Conservation (phyloP, 2,329 filamentous ascomycete genomes). For the Phaeomoniella chlamydospora region DNA sequence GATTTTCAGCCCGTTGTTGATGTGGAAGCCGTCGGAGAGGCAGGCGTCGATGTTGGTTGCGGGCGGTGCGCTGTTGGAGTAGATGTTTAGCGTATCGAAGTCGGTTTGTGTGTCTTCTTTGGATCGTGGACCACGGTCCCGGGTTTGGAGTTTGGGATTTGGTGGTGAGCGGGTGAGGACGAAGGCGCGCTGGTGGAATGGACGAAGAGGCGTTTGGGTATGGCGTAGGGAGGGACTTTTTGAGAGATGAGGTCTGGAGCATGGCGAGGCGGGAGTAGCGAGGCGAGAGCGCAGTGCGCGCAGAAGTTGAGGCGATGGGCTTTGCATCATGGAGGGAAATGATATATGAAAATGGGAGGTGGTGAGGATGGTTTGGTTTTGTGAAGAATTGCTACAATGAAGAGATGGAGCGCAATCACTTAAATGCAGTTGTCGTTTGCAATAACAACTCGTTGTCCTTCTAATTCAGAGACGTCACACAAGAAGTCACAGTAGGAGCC, state of each 20-base stretch:
- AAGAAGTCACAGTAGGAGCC: too few relatives aligned
- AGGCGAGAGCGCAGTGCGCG: slow-evolving; percentile 24
- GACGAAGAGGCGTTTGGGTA: slow-evolving; percentile 1
- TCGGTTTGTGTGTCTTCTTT: slow-evolving; percentile 53
- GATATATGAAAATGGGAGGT: too few relatives aligned
- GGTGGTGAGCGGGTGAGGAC: slow-evolving; percentile 11
- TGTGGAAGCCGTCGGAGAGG: slow-evolving; percentile 66
- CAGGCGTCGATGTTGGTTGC: slow-evolving; percentile 75
- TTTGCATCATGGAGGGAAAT: too few relatives aligned
- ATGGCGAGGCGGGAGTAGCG: too few relatives aligned
- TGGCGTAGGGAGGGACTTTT: slow-evolving; percentile 13
- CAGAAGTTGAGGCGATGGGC: slow-evolving; percentile 26
- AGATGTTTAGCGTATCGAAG: slow-evolving; percentile 63
- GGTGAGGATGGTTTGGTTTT: too few relatives aligned
- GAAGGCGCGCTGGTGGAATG: not conserved
- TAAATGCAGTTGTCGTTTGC: too few relatives aligned
- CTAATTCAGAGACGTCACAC: too few relatives aligned
- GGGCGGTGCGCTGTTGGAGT: slow-evolving; percentile 60
- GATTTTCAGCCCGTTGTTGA: slow-evolving; percentile 68
- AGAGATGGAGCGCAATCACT: too few relatives aligned
- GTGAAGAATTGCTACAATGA: too few relatives aligned
- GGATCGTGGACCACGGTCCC: slow-evolving; percentile 46
- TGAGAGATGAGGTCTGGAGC: too few relatives aligned
- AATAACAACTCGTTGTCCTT: too few relatives aligned
- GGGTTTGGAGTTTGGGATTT: slow-evolving; percentile 23